A percentile compares a stretch with the other conserved stretches of the same genome.
phyloP scores from a whole-genome alignment of 2,329 filamentous ascomycete genomes.

The Colletotrichum melonis region DNA sequence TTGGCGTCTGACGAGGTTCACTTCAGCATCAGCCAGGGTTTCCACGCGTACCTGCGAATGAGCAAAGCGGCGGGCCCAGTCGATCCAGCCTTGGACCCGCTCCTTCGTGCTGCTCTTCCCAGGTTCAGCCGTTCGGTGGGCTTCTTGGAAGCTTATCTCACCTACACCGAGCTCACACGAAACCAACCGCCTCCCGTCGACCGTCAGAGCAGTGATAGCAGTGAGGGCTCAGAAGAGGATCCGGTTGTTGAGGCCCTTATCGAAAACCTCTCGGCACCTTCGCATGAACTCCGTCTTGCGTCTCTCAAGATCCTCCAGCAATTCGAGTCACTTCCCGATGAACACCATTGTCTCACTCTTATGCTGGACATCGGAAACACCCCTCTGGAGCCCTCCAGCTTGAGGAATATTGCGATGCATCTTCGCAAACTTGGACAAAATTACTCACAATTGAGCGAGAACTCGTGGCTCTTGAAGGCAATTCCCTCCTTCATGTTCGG shows the following conservation, averaged over 20 bases:
- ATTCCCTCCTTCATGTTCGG: constrained; percentile 90
- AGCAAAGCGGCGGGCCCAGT: constrained; percentile 67
- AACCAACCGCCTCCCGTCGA: constrained; percentile 21
- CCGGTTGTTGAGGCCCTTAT: constrained; percentile 74
- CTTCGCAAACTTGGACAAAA: constrained; percentile 78
- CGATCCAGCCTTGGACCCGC: constrained; percentile 71
- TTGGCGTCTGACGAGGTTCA: constrained; percentile 72
- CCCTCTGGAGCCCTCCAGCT: constrained; percentile 79
- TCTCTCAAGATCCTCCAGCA: constrained; percentile 79
- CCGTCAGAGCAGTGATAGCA: constrained; percentile 49
- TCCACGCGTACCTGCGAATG: constrained; percentile 78
- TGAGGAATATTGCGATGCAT: constrained; percentile 84
- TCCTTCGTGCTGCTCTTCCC: constrained; percentile 74
- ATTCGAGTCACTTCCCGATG: constrained; percentile 62
- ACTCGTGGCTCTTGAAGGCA: constrained; percentile 75
- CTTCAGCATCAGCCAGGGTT: constrained; percentile 81
- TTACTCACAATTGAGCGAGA: constrained; percentile 69
- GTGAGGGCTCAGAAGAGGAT: constrained; percentile 62
- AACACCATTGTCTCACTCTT: constrained; percentile 64
- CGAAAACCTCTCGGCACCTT: constrained; percentile 79
- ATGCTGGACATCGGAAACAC: constrained; percentile 86
- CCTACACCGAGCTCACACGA: constrained; percentile 60
- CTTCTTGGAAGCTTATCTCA: constrained; percentile 73
- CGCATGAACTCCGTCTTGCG: constrained; percentile 77
- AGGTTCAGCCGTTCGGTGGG: constrained; percentile 73